Base-by-base conservation (phyloP, 2,329 filamentous ascomycete genomes). In the Teratosphaeria nubilosa region DNA sequence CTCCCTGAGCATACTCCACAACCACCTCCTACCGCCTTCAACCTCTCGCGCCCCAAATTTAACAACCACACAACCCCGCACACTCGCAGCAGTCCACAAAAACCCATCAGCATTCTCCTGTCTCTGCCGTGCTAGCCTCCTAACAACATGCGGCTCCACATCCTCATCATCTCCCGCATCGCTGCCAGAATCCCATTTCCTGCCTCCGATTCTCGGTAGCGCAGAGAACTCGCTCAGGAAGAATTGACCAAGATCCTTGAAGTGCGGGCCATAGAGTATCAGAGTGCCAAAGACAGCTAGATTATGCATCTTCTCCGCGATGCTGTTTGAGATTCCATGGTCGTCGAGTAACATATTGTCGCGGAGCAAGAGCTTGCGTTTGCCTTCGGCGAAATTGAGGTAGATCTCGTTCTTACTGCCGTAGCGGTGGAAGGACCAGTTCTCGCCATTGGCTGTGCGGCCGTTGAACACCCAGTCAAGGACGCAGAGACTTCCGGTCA, bases 391-490 rank as follows among this genome's bases (percentile, higher is more conserved):
- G 61, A 48, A 75, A 70, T 13, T 64, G 67, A 73, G 66, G 85
- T 87, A 92, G n/a, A 97, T 81, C 74, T 99, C 94, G 69, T 96
- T 97, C 63, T 88, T 82, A 10, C 90, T 91, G 59, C 79, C 83
- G 84, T 94, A 97, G 62, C 80, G 81, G 58, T 81, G 77, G 60
- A 96, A 85, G 65, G 86, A 86, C 94, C 94, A 99, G 62, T 90
- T 81, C 74, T 99, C 94, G 25, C 91, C 91, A 53, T 88, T 83
- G 4, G 94, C 91, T 4, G 80, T 83, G 20, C 94, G 84, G 7
- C 94, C 94, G 68, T 92, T 88, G 1, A 86, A 95, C 6, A 97
- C 91, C 94, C 94, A 99, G 73, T 99, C 94, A 52, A 96, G 77
- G 1, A 95, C 80, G 69, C 91, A 95, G 14, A 97, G 75, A 48